Evolutionary conservation across 2,329 filamentous ascomycete genomes (phyloP).

Genomic region (Aspergillus brasiliensis): DNA sequence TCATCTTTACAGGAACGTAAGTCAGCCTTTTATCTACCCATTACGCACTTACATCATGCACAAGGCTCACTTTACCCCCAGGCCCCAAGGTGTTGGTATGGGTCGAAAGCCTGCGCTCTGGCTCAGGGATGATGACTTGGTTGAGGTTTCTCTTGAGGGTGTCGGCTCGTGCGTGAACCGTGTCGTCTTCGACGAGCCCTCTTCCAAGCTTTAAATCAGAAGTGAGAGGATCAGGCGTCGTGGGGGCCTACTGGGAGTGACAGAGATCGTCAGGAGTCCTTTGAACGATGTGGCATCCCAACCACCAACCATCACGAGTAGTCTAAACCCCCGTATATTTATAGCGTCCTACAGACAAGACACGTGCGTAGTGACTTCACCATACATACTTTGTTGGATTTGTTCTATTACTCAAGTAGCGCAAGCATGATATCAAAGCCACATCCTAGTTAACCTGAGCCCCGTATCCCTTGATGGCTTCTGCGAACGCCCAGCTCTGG

Average conservation of each 20-base stretch:
- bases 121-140: constrained; percentile 70
- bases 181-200: constrained; percentile 45
- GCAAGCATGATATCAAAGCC: constrained; percentile 34
- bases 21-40: constrained; percentile 48
- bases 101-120: constrained; percentile 67
- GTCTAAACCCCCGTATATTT: background rate
- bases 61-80: constrained; percentile 28
- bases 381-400: constrained; percentile 29
- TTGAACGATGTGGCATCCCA: background rate
- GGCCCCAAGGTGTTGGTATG: constrained; percentile 71
- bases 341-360: background rate
- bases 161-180: constrained; percentile 60
- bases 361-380: background rate
- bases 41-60: constrained; percentile 36
- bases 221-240: background rate
- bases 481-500: constrained; percentile 98
- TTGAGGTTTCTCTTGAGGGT: constrained; percentile 68
- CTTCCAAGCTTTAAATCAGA: constrained; percentile 37
- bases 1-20: constrained; percentile 50
- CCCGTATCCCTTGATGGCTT: constrained; percentile 91
- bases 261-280: background rate
- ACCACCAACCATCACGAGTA: background rate
- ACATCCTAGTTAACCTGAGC: constrained; percentile 65
- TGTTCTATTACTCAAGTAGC: constrained; percentile 17
- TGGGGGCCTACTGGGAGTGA: background rate